These are phyloP conservation scores for Pulchroboletus neoregius DNA, from an alignment of 1,284 basidiomycete genomes.

Conservation along the genomic window DNA sequence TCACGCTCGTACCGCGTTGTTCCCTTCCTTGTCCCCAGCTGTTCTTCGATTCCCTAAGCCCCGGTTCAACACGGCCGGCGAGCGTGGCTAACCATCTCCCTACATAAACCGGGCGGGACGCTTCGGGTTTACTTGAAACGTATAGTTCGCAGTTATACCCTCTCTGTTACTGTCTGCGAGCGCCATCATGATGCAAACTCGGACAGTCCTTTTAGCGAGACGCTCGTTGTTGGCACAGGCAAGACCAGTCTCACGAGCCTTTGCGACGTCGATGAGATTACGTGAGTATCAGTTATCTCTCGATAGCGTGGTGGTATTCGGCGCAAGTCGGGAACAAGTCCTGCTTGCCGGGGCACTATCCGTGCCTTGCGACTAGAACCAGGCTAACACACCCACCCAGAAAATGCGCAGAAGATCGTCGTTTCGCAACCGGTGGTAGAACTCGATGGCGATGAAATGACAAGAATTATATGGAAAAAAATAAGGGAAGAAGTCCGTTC, in stretches of 20 bases:
- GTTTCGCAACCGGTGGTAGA: constrained; percentile 94
- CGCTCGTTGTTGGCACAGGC: constrained; percentile 27
- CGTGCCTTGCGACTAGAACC: background rate
- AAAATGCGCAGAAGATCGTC: constrained; percentile 57
- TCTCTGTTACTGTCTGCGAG: constrained; percentile 2
- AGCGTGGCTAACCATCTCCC: constrained; percentile 11
- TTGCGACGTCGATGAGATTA: constrained; percentile 27
- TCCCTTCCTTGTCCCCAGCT: constrained; percentile 8
- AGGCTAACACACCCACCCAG: constrained; percentile 19
- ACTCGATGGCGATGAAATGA: constrained; percentile 97
- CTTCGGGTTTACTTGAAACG: constrained; percentile 2
- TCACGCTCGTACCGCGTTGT: constrained; percentile 26
- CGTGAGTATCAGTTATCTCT: constrained; percentile 26
- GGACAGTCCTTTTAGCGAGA: constrained; percentile 25
- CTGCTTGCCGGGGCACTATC: background rate
- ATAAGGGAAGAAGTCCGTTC: constrained; percentile 84
- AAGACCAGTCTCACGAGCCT: constrained; percentile 25
- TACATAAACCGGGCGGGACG: constrained; percentile 21
- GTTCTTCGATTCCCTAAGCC: constrained; percentile 3
- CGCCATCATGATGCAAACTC: constrained; percentile 17
- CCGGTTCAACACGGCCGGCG: constrained; percentile 22
- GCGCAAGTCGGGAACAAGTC: constrained; percentile 1
- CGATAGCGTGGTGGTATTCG: background rate
- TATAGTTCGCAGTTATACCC: constrained; percentile 17
- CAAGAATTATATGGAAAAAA: constrained; percentile 98